phyloP scores from a whole-genome alignment of 306 rosid species.

The Ormosia semicastrata region DNA sequence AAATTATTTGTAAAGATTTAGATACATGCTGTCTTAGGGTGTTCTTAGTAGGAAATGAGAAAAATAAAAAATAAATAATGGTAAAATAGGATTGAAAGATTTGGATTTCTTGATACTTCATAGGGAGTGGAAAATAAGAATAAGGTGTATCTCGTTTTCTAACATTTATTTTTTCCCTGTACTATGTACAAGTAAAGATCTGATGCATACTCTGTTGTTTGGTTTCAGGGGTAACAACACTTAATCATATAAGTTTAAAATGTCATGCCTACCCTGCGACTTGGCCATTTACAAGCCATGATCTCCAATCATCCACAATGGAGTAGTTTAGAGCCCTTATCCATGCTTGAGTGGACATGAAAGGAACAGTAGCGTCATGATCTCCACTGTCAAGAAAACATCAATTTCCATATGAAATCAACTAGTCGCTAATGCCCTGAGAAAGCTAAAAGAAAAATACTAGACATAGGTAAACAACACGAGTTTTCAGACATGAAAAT shows the following conservation, averaged over 20 bases:
- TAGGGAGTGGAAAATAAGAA: background rate
- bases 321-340: constrained; percentile 50
- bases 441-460: background rate
- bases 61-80: background rate
- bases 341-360: constrained; percentile 49
- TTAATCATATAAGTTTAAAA: background rate
- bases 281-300: constrained; percentile 43
- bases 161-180: background rate
- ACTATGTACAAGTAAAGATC: background rate
- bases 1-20: background rate
- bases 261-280: constrained; percentile 45
- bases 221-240: background rate
- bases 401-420: background rate
- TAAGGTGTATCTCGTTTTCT: background rate
- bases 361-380: constrained; percentile 42
- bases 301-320: constrained; percentile 43
- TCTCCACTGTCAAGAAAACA: constrained; percentile 45
- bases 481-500: background rate
- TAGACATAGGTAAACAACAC: background rate
- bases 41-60: background rate
- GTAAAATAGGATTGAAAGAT: background rate
- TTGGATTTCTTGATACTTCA: background rate
- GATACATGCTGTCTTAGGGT: background rate
- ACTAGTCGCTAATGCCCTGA: background rate
- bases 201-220: background rate